These are phyloP conservation scores for Pinus albicaulis DNA, from an alignment of 75 land plant species.

Conservation along the genomic window DNA sequence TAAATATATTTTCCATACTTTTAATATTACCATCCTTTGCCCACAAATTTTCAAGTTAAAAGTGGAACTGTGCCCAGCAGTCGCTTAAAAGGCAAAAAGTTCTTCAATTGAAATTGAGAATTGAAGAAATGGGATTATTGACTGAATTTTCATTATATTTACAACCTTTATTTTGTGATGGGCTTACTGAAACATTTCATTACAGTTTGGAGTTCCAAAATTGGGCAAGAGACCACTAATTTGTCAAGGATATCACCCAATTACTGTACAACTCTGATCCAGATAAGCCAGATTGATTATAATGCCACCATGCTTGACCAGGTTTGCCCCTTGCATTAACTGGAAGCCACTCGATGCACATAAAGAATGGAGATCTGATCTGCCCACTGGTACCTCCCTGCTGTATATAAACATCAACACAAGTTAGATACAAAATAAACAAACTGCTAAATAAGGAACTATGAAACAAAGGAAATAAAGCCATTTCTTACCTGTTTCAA, in stretches of 20 bases:
- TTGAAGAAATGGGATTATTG: too few species aligned
- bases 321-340: constrained; percentile 1
- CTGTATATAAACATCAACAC: background rate
- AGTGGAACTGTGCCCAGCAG: too few species aligned
- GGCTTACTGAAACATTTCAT: background rate
- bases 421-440: background rate
- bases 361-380: constrained; percentile 8
- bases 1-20: too few species aligned
- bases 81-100: too few species aligned
- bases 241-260: background rate
- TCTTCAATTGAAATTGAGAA: too few species aligned
- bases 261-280: constrained; percentile 8
- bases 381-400: background rate
- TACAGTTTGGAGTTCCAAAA: constrained; percentile 3
- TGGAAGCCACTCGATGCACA: background rate
- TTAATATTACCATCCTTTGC: too few species aligned
- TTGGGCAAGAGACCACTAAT: constrained; percentile 1
- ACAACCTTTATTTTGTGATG: constrained; percentile 2
- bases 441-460: background rate
- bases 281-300: constrained; percentile 1
- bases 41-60: too few species aligned
- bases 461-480: background rate
- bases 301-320: constrained; percentile 1
- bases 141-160: too few species aligned
- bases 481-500: background rate